These are phyloP conservation scores for Dothideomycetidae sp. DNA, from an alignment of 2,329 filamentous ascomycete genomes.

Conservation along the genomic window DNA sequence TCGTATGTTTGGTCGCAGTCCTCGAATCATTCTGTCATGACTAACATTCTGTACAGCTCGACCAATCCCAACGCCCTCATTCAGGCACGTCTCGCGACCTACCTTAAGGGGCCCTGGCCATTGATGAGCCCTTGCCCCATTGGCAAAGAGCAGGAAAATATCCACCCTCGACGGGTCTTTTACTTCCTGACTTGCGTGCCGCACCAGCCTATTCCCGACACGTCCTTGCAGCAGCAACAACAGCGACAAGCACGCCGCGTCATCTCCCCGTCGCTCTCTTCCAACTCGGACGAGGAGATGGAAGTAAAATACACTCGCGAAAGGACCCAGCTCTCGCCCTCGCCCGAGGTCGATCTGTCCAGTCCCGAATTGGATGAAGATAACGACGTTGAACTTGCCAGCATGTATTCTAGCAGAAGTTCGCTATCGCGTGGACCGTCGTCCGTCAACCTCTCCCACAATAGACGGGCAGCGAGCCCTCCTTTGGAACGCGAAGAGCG, in stretches of 20 bases:
- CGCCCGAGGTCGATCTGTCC: constrained; percentile 84
- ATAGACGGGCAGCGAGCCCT: constrained; percentile 64
- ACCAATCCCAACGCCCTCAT: constrained; percentile 92
- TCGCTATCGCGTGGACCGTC: constrained; percentile 24
- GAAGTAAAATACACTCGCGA: constrained; percentile 44
- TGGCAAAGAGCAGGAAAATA: constrained; percentile 80
- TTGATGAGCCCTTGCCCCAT: constrained; percentile 69
- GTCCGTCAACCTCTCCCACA: constrained; percentile 37
- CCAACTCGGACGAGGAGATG: constrained; percentile 58
- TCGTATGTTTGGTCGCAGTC: constrained; percentile 50
- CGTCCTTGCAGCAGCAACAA: constrained; percentile 20
- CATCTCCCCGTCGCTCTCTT: constrained; percentile 74
- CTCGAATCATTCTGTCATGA: constrained; percentile 12
- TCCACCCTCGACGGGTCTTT: constrained; percentile 88
- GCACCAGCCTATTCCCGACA: constrained; percentile 64
- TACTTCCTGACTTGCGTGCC: constrained; percentile 87
- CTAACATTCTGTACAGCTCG: constrained; percentile 47
- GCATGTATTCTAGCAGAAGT: constrained; percentile 43
- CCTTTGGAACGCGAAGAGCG: constrained; percentile 88
- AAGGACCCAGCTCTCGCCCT: constrained; percentile 62
- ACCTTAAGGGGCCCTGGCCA: constrained; percentile 75
- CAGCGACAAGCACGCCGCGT: constrained; percentile 39
- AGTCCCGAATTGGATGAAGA: constrained; percentile 73
- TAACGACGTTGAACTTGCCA: constrained; percentile 42
- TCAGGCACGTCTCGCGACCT: constrained; percentile 77